These are phyloP conservation scores for Beverwykella pulmonaria DNA, from an alignment of 495 filamentous ascomycete genomes.

Conservation along the genomic window DNA sequence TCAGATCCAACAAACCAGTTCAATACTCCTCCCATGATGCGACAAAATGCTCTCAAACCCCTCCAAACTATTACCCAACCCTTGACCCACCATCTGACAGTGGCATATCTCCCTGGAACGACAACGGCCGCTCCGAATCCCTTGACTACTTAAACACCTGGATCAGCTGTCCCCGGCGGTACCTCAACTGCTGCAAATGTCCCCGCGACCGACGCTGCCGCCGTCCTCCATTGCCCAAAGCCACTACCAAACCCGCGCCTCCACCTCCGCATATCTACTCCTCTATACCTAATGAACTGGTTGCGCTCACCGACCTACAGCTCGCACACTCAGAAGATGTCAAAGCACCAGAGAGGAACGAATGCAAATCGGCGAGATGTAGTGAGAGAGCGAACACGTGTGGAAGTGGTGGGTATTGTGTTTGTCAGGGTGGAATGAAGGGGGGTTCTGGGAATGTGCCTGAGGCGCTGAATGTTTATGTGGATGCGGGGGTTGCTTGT, in stretches of 20 bases:
- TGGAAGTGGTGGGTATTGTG: background rate
- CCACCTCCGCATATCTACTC: background rate
- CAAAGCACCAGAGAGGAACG: background rate
- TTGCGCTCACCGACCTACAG: constrained; percentile 1
- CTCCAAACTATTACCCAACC: background rate
- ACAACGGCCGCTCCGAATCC: constrained; percentile 6
- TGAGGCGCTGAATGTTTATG: background rate
- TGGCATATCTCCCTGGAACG: background rate
- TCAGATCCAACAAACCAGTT: background rate
- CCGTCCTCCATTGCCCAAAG: background rate
- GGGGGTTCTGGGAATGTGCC: background rate
- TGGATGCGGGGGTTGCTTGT: background rate
- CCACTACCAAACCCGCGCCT: background rate
- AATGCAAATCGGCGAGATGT: background rate
- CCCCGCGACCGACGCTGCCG: background rate
- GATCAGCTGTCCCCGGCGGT: background rate
- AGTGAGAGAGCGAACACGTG: background rate
- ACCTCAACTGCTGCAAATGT: constrained; percentile 14
- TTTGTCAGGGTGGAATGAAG: background rate
- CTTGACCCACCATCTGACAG: no score
- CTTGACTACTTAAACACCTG: background rate
- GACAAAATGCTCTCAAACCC: background rate
- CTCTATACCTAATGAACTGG: background rate
- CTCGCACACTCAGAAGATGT: background rate
- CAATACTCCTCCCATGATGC: background rate